Base-by-base conservation (phyloP, 768 basidiomycete species). In the Mycena chlorophos region DNA sequence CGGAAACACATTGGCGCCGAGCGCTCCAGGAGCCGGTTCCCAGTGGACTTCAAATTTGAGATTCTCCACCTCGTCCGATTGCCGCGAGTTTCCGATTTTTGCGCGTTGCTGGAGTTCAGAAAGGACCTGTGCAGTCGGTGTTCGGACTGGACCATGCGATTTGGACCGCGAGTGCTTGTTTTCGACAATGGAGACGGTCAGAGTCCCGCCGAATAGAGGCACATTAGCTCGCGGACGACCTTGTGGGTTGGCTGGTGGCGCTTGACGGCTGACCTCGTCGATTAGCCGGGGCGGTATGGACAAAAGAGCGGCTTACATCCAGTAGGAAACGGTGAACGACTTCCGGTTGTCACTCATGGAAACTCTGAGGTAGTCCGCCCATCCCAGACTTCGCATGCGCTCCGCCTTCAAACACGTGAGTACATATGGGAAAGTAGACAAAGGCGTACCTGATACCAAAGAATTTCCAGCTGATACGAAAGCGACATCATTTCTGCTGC, bases 381-480 rank as follows among this genome's bases (percentile, higher is more conserved):
- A 94, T n/a, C 92, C 92, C 3, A 93, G 75, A n/a, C 82, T 82
- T 46, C 88, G 79, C 80, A 94, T 84, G 25, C 91, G 79, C 66
- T 85, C 74, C 2, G 88, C 90, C 89, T 82, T 29, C 16, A n/a
- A 2, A 13, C 48, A n/a, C 5, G 19, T 26, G 40, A 48, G 27
- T n/a, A 52, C 43, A 27, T 17, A 75, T 28, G 37, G 43, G 37
- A 37, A 48, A 38, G 17, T 16, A 52, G 28, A 6, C 16, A 20
- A 17, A 20, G 46, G 66, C 68, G 29, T 59, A 79, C 80, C 66
- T 94, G 91, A 64, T 86, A 89, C 80, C 85, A 86, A 46, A 98
- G 70, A 58, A 94, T 89, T 70, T 94, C 95, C 16, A 98, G 78
- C 65, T 96, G 94, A 70, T 97, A 97, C 2, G 91, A 88, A 55